These are phyloP conservation scores for Emericellopsis atlantica DNA, from an alignment of 2,329 filamentous ascomycete genomes.

Conservation along the genomic window DNA sequence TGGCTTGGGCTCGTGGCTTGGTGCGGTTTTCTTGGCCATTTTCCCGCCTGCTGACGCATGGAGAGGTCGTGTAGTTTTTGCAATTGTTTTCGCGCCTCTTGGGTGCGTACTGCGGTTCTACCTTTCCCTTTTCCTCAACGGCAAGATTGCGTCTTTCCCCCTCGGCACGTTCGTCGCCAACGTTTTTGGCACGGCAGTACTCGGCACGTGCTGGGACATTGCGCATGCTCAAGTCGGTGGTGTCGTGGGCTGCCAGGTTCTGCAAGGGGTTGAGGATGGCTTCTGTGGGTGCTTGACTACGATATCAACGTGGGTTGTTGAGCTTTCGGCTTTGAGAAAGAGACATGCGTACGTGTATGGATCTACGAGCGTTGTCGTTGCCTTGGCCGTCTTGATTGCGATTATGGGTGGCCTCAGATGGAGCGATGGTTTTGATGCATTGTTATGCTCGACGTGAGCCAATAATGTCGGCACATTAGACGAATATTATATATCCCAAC, in stretches of 20 bases:
- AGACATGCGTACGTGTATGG: slow-evolving; percentile 58
- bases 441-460: slow-evolving; percentile 19
- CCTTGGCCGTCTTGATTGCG: slow-evolving; percentile 47
- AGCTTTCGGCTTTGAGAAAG: slow-evolving; percentile 39
- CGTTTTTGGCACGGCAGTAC: slow-evolving; percentile 58
- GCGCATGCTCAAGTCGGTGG: slow-evolving; percentile 51
- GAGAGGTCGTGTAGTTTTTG: slow-evolving; percentile 65
- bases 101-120: slow-evolving; percentile 71
- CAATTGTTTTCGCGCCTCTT: slow-evolving; percentile 69
- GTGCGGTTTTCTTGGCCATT: slow-evolving; percentile 57
- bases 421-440: slow-evolving; percentile 41
- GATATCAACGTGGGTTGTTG: slow-evolving; percentile 54
- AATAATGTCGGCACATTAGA: too few species aligned
- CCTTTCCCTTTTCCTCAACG: slow-evolving; percentile 58
- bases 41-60: slow-evolving; percentile 62
- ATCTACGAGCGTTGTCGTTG: slow-evolving; percentile 41
- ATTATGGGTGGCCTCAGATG: slow-evolving; percentile 68
- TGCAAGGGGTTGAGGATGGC: slow-evolving; percentile 54
- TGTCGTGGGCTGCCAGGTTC: slow-evolving; percentile 51
- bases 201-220: slow-evolving; percentile 69
- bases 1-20: slow-evolving; percentile 66
- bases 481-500: too few species aligned
- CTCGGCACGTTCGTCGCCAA: slow-evolving; percentile 81
- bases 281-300: slow-evolving; percentile 57
- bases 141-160: slow-evolving; percentile 54